Base-by-base conservation (phyloP, 129 eudicot species). In the Escallonia rubra region DNA sequence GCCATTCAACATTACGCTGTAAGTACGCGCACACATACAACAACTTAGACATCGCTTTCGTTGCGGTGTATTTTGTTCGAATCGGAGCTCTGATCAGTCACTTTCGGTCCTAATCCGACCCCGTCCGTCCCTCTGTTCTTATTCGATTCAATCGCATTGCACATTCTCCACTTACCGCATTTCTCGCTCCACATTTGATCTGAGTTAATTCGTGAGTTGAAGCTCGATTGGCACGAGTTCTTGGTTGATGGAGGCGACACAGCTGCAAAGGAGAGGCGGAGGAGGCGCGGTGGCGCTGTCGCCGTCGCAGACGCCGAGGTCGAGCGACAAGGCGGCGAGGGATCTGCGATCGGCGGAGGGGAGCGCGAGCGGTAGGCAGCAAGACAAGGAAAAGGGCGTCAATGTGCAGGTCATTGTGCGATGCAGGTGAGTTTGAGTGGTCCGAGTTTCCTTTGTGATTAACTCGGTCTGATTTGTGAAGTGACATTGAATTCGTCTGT, bases 361-460 rank as follows among this genome's bases (percentile, higher is more conserved):
- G 49, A 83, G 74, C 67, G 41, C 68, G 40, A 89, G 71, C 47
- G 82, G 83, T 58, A 89, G 77, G 76, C 84, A 78, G 58, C 95
- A 85, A 60, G 95, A 82, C 74, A 92, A 59, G 74, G 96, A 93
- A 12, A 94, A 87, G 76, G 96, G 96, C 8, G 99, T 89, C 15
- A 89, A 89, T 74, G 90, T 94, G 60, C 97, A 89, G 55, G 96
- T 89, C 59, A 81, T 94, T 68, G 86, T 94, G 10, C 61, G 97
- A 63, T 94, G 99, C 97, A 84, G 96, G 99, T 94, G 5, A 59
- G 53, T 42, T 41, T 57, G 9, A 8, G 7, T 4, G 54, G 42
- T 4, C 6, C 39, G 61, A 12, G 49, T 6, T 41, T 16, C n/a
- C 10, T 57, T 34, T 14, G 16, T 43, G 6, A 23, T 56, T 12